Base-by-base conservation (phyloP, 2,329 filamentous ascomycete species). In the Alternaria panax region DNA sequence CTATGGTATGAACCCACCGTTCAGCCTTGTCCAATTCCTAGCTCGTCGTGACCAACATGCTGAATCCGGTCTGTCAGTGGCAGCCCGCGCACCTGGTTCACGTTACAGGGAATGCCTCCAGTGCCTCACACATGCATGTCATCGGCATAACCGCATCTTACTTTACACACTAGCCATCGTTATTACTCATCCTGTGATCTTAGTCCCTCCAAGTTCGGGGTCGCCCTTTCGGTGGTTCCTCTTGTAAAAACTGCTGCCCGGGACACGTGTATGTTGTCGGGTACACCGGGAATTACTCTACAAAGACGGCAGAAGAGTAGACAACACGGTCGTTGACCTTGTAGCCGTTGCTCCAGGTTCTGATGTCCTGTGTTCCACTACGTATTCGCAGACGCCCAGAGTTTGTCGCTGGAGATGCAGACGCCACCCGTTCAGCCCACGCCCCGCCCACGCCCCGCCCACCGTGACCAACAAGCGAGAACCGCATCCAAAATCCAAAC, bases 121-220 rank as follows among this genome's bases (percentile, higher is more conserved):
- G 30, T 48, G 56, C 42, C 46, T 53, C 50, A 43, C 42, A 43
- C 46, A 50, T 38, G 40, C 50, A 20, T 41, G 50, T 54, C 55
- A 27, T 54, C 24, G 2, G 14, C 36, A 45, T 22, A 59, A 24
- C 42, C 38, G 24, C 51, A 42, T 38, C 43, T 50, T 54, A 48
- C 34, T 48, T 45, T 40, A 30, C 42, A 32, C 43, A 25, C 42
- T 18, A 9, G 12, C 32, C 20, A 27, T 8, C 4, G 4, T 8
- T 7, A 6, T 24, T n/a, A 22, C 2, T 52, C 18, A 11, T 24
- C 18, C 28, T 11, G 2, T 40, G n/a, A 32, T 22, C 18, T 30
- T 30, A 24, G 12, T 38, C 11, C 12, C 18, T 42, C 7, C 14
- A 27, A 25, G 28, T 38, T 27, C n/a, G 32, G 25, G 3, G 24